Percentiles rank a stretch among this genome's conserved stretches.
phyloP scores from a whole-genome alignment of 192 early-diverging fungal genomes.

The Spizellomyces punctatus region DNA sequence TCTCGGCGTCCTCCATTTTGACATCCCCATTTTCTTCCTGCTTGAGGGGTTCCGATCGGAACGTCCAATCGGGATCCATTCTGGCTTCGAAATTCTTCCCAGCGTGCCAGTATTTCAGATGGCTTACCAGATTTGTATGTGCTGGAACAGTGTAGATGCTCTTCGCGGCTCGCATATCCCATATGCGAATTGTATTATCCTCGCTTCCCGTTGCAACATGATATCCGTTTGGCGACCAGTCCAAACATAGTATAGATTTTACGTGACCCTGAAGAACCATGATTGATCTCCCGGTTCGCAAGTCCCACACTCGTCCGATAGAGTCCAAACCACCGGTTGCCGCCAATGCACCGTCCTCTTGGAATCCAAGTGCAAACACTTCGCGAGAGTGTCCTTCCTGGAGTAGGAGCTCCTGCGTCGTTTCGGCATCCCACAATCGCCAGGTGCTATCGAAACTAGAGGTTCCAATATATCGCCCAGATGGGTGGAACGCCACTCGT shows the following conservation, averaged over 20 bases:
- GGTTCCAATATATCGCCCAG: constrained; percentile 78
- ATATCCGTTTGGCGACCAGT: constrained; percentile 92
- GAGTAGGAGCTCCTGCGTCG: constrained; percentile 73
- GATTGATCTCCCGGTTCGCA: constrained; percentile 86
- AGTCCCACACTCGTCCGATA: constrained; percentile 94
- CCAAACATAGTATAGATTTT: constrained; percentile 82
- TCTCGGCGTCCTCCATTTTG: constrained; percentile 31
- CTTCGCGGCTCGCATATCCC: constrained; percentile 84
- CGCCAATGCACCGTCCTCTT: constrained; percentile 85
- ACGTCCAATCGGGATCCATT: constrained; percentile 31
- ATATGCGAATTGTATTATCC: constrained; percentile 90
- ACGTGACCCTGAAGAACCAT: constrained; percentile 90
- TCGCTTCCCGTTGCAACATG: constrained; percentile 89
- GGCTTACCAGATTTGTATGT: constrained; percentile 86
- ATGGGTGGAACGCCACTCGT: constrained; percentile 88
- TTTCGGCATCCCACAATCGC: constrained; percentile 94
- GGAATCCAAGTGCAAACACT: constrained; percentile 91
- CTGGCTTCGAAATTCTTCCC: constrained; percentile 40
- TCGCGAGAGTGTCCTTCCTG: constrained; percentile 96
- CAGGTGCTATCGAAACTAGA: constrained; percentile 85
- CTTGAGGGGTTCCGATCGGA: constrained; percentile 2
- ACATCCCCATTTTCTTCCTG: constrained; percentile 15
- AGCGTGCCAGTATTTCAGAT: constrained; percentile 65
- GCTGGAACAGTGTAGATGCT: constrained; percentile 85
- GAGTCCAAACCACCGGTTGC: constrained; percentile 93